A percentile compares a stretch with the other conserved stretches of the same genome.
Evolutionary conservation across 257 asterid genomes (phyloP).

Genomic region (Handroanthus guayacan): DNA sequence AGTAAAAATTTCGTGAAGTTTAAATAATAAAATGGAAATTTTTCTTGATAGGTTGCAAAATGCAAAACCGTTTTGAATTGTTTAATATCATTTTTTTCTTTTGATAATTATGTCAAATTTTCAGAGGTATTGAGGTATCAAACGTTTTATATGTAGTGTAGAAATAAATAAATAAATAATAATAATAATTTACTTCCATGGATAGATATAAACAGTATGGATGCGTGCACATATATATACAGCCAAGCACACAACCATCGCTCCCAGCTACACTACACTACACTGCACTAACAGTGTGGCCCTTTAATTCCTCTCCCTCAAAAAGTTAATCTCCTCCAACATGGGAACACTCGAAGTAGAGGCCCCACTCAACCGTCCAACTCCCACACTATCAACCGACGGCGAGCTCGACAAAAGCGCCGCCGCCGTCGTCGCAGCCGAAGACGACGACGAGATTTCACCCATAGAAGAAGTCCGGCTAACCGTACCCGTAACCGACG

Average conservation of each 20-base stretch:
- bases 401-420: not conserved
- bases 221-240: not conserved
- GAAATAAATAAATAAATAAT: too few relatives aligned
- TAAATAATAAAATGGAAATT: too few relatives aligned
- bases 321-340: not conserved
- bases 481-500: constrained; percentile 72
- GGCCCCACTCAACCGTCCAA: constrained; percentile 16
- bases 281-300: too few relatives aligned
- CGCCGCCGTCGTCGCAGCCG: not conserved
- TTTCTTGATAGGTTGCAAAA: too few relatives aligned
- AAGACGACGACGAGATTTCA: constrained; percentile 55
- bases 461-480: constrained; percentile 77
- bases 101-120: too few relatives aligned
- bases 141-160: too few relatives aligned
- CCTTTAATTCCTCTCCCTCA: not conserved
- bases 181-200: not conserved
- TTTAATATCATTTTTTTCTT: too few relatives aligned
- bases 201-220: not conserved
- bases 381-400: constrained; percentile 22
- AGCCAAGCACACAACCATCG: not conserved
- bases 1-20: too few relatives aligned
- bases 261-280: not conserved
- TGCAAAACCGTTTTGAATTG: too few relatives aligned
- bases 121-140: too few relatives aligned
- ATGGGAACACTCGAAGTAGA: constrained; percentile 42